These are phyloP conservation scores for Nidularia pulvinata DNA, from an alignment of 768 basidiomycete species.

Conservation along the genomic window DNA sequence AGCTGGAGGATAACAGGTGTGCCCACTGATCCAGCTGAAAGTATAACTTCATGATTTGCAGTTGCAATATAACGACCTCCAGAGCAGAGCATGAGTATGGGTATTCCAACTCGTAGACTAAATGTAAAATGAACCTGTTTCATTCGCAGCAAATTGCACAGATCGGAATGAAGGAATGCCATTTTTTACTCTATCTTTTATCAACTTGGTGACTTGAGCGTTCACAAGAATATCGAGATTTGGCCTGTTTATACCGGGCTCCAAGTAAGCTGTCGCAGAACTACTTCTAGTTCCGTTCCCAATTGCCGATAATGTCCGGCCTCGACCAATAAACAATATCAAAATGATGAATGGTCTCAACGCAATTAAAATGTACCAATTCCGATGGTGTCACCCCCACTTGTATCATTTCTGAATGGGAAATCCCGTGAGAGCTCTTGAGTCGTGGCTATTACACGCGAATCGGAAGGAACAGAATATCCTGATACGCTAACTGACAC, in stretches of 20 bases:
- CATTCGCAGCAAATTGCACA: too few species aligned
- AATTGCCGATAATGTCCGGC: constrained; percentile 7
- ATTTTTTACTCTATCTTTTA: not conserved
- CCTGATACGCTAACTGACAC: not conserved
- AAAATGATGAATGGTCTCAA: not conserved
- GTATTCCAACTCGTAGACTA: too few species aligned
- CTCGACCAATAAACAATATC: not conserved
- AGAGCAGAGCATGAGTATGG: too few species aligned
- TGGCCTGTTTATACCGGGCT: constrained; percentile 1
- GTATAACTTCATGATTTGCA: constrained; percentile 50
- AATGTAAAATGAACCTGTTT: too few species aligned
- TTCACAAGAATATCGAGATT: constrained; percentile 11
- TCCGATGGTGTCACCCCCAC: not conserved
- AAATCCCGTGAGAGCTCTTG: not conserved
- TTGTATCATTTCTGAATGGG: not conserved
- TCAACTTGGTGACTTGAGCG: constrained; percentile 11
- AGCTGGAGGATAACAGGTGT: constrained; percentile 26
- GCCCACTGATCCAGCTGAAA: constrained; percentile 28
- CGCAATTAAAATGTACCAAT: not conserved
- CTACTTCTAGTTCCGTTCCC: constrained; percentile 8
- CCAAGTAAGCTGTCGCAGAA: constrained; percentile 13
- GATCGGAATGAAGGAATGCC: not conserved
- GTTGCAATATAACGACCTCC: not conserved
- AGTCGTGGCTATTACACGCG: constrained; percentile 6
- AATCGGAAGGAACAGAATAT: not conserved